Base-by-base conservation (phyloP, 2,329 filamentous ascomycete species). In the Chrysoporthe deuterocubensis region DNA sequence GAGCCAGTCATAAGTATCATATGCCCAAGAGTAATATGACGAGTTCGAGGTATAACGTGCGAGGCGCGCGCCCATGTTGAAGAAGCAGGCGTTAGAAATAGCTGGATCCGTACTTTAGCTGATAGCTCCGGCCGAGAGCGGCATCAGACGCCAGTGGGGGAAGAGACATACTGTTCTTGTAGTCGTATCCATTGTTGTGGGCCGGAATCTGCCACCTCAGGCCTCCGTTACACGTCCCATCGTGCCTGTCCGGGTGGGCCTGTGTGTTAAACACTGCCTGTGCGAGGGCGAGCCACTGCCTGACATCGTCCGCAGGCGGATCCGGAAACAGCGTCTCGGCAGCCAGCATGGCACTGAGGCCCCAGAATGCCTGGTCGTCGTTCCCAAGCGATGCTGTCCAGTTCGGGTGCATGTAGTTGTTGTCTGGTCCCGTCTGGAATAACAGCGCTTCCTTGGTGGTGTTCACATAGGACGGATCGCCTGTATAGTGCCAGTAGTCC, bases 1-100 rank as follows among this genome's bases (percentile, higher is more conserved):
- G 18, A 84, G 81, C 88, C 89, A 91, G 62, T 87, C 80, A 79
- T 83, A 90, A 2, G 82, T 80, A 72, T 82, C 84, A 46, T 81
- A 79, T 0, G 87, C 87, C 83, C 83, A 87, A 1, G 85, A 81
- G 2, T 80, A 76, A 71, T 89, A 90, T 0, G 84, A 87, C 5
- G 78, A 64, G 70, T 90, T 87, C 18, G 79, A 80, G 0, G 87
- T 90, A 76, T 88, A 90, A 1, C 85, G 81, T 0, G 87, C 88
- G 1, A 92, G 82, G 3, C 90, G 85, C 2, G 89, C 83, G 3
- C 79, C 81, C 16, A 85, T 71, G 70, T 84, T 83, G 76, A 86
- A 84, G 73, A 84, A 83, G 67, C 78, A 78, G 13, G 79, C 82
- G 69, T 83, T 85, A n/a, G 81, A 79, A 11, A 82, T 78, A 37